Evolutionary conservation across 2,329 filamentous ascomycete genomes (phyloP).

Genomic region (Fusarium camptoceras): DNA sequence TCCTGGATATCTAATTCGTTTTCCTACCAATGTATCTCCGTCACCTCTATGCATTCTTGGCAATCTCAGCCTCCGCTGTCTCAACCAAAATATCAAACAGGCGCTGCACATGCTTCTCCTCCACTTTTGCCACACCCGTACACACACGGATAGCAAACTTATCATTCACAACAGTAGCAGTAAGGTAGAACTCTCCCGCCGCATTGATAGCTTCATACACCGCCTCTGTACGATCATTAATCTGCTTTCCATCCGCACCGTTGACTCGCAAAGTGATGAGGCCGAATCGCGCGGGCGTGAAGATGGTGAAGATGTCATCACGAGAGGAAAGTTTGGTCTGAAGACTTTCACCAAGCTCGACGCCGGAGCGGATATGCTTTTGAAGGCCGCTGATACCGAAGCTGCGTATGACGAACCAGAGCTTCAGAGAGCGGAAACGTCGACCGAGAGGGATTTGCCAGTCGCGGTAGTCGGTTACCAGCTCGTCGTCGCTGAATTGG

Average conservation of each 20-base stretch:
- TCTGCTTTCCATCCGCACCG: conserved; percentile 60
- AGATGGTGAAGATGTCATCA: conserved; percentile 78
- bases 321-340: conserved; percentile 68
- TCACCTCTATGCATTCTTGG: conserved; percentile 9
- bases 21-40: not conserved
- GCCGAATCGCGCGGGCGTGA: conserved; percentile 80
- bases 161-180: conserved; percentile 77
- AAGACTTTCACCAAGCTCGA: conserved; percentile 78
- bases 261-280: conserved; percentile 79
- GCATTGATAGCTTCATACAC: conserved; percentile 82
- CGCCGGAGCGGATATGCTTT: conserved; percentile 75
- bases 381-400: conserved; percentile 84
- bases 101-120: conserved; percentile 77
- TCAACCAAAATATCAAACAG: conserved; percentile 81
- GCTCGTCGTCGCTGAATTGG: conserved; percentile 79
- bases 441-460: conserved; percentile 96
- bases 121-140: conserved; percentile 73
- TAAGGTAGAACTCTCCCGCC: conserved; percentile 84
- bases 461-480: conserved; percentile 95
- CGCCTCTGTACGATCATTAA: conserved; percentile 76
- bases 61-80: conserved; percentile 61
- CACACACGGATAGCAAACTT: conserved; percentile 85
- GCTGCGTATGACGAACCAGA: conserved; percentile 91
- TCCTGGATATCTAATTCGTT: not conserved
- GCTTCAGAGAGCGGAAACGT: conserved; percentile 88